Conservation (phyloP, 352 stramenopile species). For the Phytophthora fragariae region DNA sequence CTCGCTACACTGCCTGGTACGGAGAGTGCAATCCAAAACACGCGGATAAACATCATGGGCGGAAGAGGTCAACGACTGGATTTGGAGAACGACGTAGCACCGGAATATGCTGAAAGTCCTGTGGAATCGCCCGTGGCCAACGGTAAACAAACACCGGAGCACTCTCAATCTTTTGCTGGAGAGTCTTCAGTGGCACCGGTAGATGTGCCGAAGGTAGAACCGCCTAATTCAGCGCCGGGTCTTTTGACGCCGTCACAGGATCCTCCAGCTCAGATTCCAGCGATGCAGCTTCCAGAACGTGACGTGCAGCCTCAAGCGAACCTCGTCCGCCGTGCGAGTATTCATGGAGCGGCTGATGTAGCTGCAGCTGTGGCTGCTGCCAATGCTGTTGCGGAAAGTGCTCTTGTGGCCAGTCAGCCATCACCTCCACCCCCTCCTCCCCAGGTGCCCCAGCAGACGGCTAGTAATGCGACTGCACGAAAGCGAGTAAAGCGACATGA, state of each 20-base stretch:
- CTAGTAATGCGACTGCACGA: constrained; percentile 24
- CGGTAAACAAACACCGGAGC: constrained; percentile 30
- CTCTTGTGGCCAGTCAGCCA: constrained; percentile 15
- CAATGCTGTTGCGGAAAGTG: constrained; percentile 15
- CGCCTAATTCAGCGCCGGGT: constrained; percentile 40
- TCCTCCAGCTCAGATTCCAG: constrained; percentile 32
- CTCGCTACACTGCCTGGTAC: constrained; percentile 89
- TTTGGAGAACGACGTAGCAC: constrained; percentile 64
- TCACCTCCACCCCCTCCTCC: constrained; percentile 13
- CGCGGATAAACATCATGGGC: constrained; percentile 92
- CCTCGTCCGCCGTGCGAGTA: constrained; percentile 42
- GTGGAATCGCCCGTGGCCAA: constrained; percentile 25
- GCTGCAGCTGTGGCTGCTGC: constrained; percentile 25
- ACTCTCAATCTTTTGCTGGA: constrained; percentile 41
- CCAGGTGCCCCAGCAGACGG: constrained; percentile 6
- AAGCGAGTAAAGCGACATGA: constrained; percentile 84
- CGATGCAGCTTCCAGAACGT: constrained; percentile 44
- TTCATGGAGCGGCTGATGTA: constrained; percentile 32
- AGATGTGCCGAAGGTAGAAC: constrained; percentile 19
- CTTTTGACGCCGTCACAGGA: constrained; percentile 42
- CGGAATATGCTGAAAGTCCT: constrained; percentile 48
- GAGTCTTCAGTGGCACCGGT: constrained; percentile 8
- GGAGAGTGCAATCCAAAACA: constrained; percentile 93
- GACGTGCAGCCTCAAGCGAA: constrained; percentile 34
- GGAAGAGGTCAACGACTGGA: constrained; percentile 90